Evolutionary conservation across 1,284 basidiomycete genomes (phyloP).

Genomic region (Apiotrichum porosum): DNA sequence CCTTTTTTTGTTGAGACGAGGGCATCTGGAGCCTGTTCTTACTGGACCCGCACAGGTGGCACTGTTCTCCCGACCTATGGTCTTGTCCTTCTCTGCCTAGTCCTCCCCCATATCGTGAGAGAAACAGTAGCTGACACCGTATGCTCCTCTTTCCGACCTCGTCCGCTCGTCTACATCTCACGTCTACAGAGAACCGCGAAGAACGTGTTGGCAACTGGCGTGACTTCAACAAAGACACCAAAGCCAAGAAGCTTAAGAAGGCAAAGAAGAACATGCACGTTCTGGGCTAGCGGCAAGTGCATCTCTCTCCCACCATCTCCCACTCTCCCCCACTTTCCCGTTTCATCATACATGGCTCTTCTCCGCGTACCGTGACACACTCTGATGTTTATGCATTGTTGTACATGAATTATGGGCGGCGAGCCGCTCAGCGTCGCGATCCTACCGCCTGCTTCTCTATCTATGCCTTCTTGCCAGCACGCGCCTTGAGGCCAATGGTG

Average conservation of each 20-base stretch:
- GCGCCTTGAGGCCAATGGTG: conserved; percentile 51
- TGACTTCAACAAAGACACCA: conserved; percentile 31
- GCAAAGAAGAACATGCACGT: conserved; percentile 42
- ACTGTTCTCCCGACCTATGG: too few relatives aligned
- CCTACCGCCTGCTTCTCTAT: not conserved
- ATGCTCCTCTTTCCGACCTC: conserved; percentile 3
- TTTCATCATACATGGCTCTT: not conserved
- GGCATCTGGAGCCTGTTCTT: not conserved
- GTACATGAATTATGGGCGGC: not conserved
- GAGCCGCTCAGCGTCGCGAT: not conserved
- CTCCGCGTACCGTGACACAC: too few relatives aligned
- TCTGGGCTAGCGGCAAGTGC: conserved; percentile 28
- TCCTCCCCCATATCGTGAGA: not conserved
- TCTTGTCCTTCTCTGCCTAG: not conserved
- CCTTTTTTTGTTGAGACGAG: not conserved
- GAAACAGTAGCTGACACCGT: conserved; percentile 27
- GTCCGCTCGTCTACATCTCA: conserved; percentile 1
- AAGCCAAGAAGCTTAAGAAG: conserved; percentile 40
- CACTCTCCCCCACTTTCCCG: not conserved
- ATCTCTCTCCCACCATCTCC: not conserved
- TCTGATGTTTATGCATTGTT: not conserved
- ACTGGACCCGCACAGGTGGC: conserved; percentile 9
- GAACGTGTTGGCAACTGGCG: conserved; percentile 45
- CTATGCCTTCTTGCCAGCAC: conserved; percentile 2
- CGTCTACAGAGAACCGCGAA: conserved; percentile 35